Conservation (phyloP, 208 protist genomes). For the Naegleria fowleri region DNA sequence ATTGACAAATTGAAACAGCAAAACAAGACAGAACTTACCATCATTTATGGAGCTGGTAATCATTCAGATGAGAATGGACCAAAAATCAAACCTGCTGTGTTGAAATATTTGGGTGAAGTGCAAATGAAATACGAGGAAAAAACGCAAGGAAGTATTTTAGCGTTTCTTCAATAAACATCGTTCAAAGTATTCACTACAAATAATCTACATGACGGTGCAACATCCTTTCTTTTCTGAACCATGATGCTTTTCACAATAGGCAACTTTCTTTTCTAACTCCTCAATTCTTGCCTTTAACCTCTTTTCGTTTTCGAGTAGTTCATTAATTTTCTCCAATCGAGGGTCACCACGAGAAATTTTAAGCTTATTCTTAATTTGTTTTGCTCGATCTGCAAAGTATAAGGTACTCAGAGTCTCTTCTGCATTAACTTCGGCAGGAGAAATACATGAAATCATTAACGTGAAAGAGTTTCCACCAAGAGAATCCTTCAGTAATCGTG, state of each 20-base stretch:
- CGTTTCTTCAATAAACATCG: not conserved
- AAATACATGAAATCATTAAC: constrained; percentile 32
- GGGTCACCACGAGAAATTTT: constrained; percentile 56
- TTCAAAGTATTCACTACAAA: too few relatives aligned
- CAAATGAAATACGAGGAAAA: not conserved
- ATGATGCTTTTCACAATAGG: not conserved
- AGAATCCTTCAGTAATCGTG: constrained; percentile 55
- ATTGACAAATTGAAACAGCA: not conserved
- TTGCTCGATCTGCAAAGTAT: constrained; percentile 38
- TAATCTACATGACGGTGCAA: not conserved
- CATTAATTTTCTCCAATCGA: constrained; percentile 47
- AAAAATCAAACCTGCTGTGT: not conserved
- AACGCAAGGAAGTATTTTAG: not conserved
- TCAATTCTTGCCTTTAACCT: constrained; percentile 25
- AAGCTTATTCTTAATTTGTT: constrained; percentile 39
- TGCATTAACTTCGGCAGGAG: constrained; percentile 3
- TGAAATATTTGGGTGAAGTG: not conserved
- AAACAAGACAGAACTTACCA: not conserved
- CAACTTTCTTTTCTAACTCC: not conserved
- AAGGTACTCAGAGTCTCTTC: constrained; percentile 39
- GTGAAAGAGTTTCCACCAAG: constrained; percentile 41
- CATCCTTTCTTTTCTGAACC: not conserved
- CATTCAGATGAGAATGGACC: not conserved
- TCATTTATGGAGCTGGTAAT: not conserved
- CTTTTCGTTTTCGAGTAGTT: constrained; percentile 50